Base-by-base conservation (phyloP, 129 eudicot species). In the Centaurea solstitialis region DNA sequence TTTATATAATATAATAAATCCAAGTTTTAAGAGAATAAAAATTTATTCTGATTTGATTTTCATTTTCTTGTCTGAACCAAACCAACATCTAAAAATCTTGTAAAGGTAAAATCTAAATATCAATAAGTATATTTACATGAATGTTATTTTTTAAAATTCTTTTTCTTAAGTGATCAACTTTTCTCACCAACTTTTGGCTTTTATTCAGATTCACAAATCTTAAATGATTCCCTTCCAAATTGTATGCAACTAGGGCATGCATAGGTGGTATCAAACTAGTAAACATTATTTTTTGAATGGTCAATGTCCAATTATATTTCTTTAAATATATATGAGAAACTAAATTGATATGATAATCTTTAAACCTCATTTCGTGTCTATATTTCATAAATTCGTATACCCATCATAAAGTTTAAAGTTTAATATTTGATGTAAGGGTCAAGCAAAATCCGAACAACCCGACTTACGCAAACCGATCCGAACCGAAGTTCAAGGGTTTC, bases 241-340 rank as follows among this genome's bases (percentile, higher is more conserved):
- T 78, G 69, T 76, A 78, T 78, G 68, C 75, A 45, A 39, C 22
- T 59, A 59, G 66, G 53, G 73, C 73, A 76, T 73, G 62, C 71
- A 67, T 64, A n/a, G n/a, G n/a, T n/a, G n/a, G n/a, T n/a, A 40
- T 39, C 57, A 77, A 65, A 77, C 39, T 39, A 77, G 80, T 41
- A 77, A 24, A 37, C 75, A 39, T 71, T 43, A 74, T 15, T 41
- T 6, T 74, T 74, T 74, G 61, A 66, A 65, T 6, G 26, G 73
- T 77, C 74, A 77, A 76, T 11, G 5, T 26, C n/a, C n/a, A n/a
- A n/a, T n/a, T 21, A 53, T 74, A 15, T 50, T 24, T 74, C 30
- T 38, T 71, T 20, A 64, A 9, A 62, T 5, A 17, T n/a, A n/a
- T 57, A 15, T 57, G 9, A 57, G 7, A 64, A 57, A 57, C 22